Evolutionary conservation across 768 basidiomycete species (phyloP).

Genomic region (Rhodocollybia butyracea): DNA sequence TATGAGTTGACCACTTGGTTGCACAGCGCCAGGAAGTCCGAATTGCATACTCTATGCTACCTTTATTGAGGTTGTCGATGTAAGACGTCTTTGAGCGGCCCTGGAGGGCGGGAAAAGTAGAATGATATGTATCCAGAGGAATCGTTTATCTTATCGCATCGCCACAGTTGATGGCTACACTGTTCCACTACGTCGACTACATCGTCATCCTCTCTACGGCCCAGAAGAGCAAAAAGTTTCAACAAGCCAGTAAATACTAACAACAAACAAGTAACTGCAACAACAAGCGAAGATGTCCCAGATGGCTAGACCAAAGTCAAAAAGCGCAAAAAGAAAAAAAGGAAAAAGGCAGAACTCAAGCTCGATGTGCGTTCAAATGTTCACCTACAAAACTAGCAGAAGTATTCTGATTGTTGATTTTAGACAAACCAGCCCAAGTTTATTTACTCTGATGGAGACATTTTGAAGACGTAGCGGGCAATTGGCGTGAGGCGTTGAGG

Average conservation of each 20-base stretch:
- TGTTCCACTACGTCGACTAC: too few relatives aligned
- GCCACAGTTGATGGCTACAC: too few relatives aligned
- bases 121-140: too few relatives aligned
- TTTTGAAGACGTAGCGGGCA: slow-evolving; percentile 66
- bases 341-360: slow-evolving; percentile 53
- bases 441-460: slow-evolving; percentile 78
- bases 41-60: too few relatives aligned
- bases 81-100: too few relatives aligned
- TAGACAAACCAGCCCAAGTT: slow-evolving; percentile 66
- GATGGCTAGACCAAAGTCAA: slow-evolving; percentile 69
- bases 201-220: slow-evolving; percentile 13
- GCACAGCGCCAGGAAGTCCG: too few relatives aligned
- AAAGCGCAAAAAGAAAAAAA: slow-evolving; percentile 67
- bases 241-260: slow-evolving; percentile 19
- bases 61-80: too few relatives aligned
- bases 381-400: slow-evolving; percentile 12
- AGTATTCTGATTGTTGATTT: neutral
- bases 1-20: too few relatives aligned
- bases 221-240: slow-evolving; percentile 37
- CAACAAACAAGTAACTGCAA: neutral
- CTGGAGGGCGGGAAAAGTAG: too few relatives aligned
- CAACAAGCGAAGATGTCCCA: neutral
- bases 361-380: too few relatives aligned
- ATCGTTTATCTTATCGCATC: too few relatives aligned
- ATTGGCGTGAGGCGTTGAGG: slow-evolving; percentile 84